Evolutionary conservation across 371 early-diverging fungal species (phyloP).

Genomic region (Mucor irregularis): DNA sequence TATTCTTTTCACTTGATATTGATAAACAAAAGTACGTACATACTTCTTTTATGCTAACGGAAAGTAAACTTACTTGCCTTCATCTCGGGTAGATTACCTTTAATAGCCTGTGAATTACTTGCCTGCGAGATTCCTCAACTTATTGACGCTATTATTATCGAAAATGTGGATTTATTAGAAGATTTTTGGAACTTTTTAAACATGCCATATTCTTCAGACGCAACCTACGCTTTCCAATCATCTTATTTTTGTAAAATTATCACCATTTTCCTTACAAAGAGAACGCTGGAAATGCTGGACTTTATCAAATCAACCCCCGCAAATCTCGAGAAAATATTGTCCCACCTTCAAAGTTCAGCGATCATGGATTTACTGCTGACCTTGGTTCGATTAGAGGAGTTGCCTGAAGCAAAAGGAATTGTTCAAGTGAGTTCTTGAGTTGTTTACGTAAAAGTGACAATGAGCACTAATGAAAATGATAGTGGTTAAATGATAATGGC

Average conservation of each 20-base stretch:
- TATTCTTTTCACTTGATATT: constrained; percentile 22
- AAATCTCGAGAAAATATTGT: constrained; percentile 61
- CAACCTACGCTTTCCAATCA: constrained; percentile 76
- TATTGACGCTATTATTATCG: constrained; percentile 68
- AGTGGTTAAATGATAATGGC: constrained; percentile 85
- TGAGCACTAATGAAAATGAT: neutral
- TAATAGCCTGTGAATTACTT: constrained; percentile 83
- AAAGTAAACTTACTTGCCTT: neutral
- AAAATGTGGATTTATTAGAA: constrained; percentile 69
- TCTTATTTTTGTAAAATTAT: constrained; percentile 89
- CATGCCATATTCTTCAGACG: constrained; percentile 57
- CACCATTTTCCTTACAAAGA: constrained; percentile 79
- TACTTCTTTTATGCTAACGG: neutral
- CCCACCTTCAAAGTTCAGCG: constrained; percentile 82
- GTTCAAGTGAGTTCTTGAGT: constrained; percentile 55
- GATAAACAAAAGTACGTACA: constrained; percentile 22
- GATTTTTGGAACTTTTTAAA: constrained; percentile 84
- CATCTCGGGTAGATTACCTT: constrained; percentile 64
- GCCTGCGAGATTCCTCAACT: constrained; percentile 85
- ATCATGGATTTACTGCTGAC: constrained; percentile 91
- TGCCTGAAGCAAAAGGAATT: constrained; percentile 80
- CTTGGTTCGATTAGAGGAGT: constrained; percentile 87
- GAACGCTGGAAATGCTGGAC: constrained; percentile 73
- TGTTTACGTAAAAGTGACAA: too few relatives aligned
- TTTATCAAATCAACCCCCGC: constrained; percentile 68